Evolutionary conservation across 2,329 filamentous ascomycete species (phyloP).

Genomic region (Pestalotiopsis sp.): DNA sequence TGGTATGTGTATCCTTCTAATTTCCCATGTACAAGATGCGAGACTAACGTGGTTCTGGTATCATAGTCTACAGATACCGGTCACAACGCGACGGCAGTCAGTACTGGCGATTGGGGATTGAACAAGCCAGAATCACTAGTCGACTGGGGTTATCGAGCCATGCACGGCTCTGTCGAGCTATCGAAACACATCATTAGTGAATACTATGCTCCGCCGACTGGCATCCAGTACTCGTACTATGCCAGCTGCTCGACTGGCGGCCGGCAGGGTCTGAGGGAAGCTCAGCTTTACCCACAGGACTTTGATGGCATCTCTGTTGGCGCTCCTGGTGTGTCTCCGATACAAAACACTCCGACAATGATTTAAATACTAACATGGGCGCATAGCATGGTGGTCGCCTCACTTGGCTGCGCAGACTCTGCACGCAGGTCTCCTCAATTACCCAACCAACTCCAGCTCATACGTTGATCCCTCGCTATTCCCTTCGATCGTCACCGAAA

Average conservation of each 20-base stretch:
- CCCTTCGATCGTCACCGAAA: constrained; percentile 40
- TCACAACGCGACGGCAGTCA: constrained; percentile 33
- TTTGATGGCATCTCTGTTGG: constrained; percentile 62
- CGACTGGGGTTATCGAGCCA: constrained; percentile 44
- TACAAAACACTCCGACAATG: background rate
- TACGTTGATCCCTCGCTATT: constrained; percentile 45
- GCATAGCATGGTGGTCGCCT: constrained; percentile 48
- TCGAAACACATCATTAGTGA: constrained; percentile 47
- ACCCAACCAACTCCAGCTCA: constrained; percentile 40
- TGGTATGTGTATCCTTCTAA: constrained; percentile 19
- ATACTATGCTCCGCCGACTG: constrained; percentile 45
- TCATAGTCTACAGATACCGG: constrained; percentile 43
- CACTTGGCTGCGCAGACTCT: constrained; percentile 40
- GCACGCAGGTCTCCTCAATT: constrained; percentile 45
- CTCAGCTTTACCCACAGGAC: constrained; percentile 54
- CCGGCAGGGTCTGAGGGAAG: constrained; percentile 57
- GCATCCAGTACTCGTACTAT: constrained; percentile 54
- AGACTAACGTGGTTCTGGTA: background rate
- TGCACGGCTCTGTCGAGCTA: constrained; percentile 52
- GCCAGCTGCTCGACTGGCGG: constrained; percentile 63
- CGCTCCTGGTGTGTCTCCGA: constrained; percentile 35
- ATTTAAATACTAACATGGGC: background rate
- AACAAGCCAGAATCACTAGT: constrained; percentile 36
- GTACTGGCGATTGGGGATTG: constrained; percentile 40
- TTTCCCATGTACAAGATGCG: background rate